A percentile compares a stretch with the other conserved stretches of the same genome.
Evolutionary conservation across 2,329 filamentous ascomycete genomes (phyloP).

Genomic region (Aspergillus ustus): DNA sequence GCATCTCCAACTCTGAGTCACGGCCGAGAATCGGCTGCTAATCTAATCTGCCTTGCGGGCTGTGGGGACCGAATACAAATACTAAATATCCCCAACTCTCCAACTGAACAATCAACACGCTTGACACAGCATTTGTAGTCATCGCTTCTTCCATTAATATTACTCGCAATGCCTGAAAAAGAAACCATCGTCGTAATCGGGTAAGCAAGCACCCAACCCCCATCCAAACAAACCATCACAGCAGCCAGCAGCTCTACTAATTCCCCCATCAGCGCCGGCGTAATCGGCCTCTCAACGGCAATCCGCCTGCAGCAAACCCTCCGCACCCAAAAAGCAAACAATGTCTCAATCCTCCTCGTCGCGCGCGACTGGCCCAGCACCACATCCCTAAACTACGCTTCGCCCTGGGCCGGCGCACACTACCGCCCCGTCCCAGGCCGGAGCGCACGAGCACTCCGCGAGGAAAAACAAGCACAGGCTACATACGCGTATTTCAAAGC

Average conservation of each 20-base stretch:
- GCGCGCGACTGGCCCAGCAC: constrained; percentile 47
- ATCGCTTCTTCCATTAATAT: not conserved
- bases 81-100: not conserved
- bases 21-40: not conserved
- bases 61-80: constrained; percentile 1
- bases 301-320: constrained; percentile 39
- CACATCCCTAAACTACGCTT: constrained; percentile 51
- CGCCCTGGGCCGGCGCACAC: constrained; percentile 53
- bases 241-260: constrained; percentile 22
- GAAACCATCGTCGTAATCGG: constrained; percentile 46
- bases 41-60: not conserved
- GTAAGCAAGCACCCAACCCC: constrained; percentile 27
- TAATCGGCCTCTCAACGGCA: constrained; percentile 46
- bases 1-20: constrained; percentile 6
- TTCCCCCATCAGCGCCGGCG: constrained; percentile 39
- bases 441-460: constrained; percentile 39
- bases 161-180: constrained; percentile 26
- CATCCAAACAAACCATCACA: not conserved
- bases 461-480: constrained; percentile 42
- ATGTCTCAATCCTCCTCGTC: constrained; percentile 42
- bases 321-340: constrained; percentile 16
- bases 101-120: not conserved
- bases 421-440: constrained; percentile 51
- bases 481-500: constrained; percentile 46
- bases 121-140: too few relatives aligned